Percentiles rank a stretch among this genome's conserved stretches.
Conservation (phyloP, 2,329 filamentous ascomycete genomes). For the Aspergillus fumigatus region DNA sequence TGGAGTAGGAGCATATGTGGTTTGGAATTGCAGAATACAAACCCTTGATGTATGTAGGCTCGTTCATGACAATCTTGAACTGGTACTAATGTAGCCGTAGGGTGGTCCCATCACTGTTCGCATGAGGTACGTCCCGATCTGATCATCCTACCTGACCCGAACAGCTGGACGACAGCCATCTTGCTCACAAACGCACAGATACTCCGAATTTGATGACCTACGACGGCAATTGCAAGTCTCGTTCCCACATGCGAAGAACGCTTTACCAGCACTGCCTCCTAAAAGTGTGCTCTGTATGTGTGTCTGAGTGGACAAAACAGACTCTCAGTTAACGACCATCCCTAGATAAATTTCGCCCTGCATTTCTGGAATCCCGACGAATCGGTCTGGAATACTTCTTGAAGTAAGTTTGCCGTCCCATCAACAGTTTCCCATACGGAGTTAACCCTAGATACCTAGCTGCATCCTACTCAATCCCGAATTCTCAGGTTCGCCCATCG, state of each 20-base stretch:
- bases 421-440: background rate
- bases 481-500: constrained; percentile 82
- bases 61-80: background rate
- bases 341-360: constrained; percentile 64
- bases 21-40: constrained; percentile 86
- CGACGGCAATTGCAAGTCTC: constrained; percentile 67
- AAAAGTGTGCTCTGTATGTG: constrained; percentile 81
- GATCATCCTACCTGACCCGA: background rate
- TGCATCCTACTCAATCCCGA: constrained; percentile 90
- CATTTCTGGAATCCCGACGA: constrained; percentile 80
- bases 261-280: constrained; percentile 84
- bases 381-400: constrained; percentile 86
- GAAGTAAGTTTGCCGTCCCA: constrained; percentile 59
- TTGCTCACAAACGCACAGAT: constrained; percentile 46
- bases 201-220: constrained; percentile 90
- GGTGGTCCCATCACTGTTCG: constrained; percentile 55
- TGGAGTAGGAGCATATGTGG: constrained; percentile 80
- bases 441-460: constrained; percentile 43
- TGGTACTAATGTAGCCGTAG: constrained; percentile 30
- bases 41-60: constrained; percentile 66
- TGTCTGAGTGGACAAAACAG: background rate
- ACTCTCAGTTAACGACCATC: constrained; percentile 6
- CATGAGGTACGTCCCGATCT: constrained; percentile 47
- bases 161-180: constrained; percentile 1
- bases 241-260: constrained; percentile 77